Base-by-base conservation (phyloP, 2,329 filamentous ascomycete species). In the Talaromyces sp. region DNA sequence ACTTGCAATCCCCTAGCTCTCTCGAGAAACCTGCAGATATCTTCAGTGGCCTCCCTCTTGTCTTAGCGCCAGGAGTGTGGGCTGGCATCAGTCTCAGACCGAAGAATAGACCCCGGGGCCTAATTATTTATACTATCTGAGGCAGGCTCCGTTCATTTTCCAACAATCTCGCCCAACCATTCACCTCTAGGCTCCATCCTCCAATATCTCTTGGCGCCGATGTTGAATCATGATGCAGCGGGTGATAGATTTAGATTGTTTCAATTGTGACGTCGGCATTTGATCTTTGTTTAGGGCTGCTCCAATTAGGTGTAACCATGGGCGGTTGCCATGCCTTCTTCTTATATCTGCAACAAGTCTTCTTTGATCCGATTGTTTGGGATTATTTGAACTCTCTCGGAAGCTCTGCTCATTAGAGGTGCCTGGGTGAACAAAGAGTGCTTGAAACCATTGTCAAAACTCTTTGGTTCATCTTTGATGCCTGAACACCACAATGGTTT, bases 1-100 rank as follows among this genome's bases (percentile, higher is more conserved):
- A 58, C 41, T 33, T 46, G 40, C 33, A 54, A 27, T n/a, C 20
- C n/a, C 27, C 17, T 17, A 20, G 32, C 17, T 4, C 16, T 17
- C 16, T 17, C n/a, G 16, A 39, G 6, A 3, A 17, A 10, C 16
- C 17, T 10, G 17, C 10, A 14, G 17, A 20, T 39, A 5, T 46
- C 36, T 33, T 22, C 37, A 43, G 5, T 3, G n/a, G 9, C 14
- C 17, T n/a, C 19, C 22, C 13, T 33, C 7, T 10, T 32, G 29
- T 49, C 40, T 60, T 60, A 55, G 61, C 61, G 61, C 61, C 61
- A 64, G 60, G 57, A 56, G 54, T 24, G 42, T 10, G 11, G n/a
- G 27, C 5, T 33, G 42, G 11, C 17, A 19, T 24, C 22, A 49
- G 55, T 57, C 52, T 62, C 55, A 52, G 44, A 39, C 36, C 33